These are phyloP conservation scores for Porphyrellus cyaneotinctus DNA, from an alignment of 768 basidiomycete genomes.

Conservation along the genomic window DNA sequence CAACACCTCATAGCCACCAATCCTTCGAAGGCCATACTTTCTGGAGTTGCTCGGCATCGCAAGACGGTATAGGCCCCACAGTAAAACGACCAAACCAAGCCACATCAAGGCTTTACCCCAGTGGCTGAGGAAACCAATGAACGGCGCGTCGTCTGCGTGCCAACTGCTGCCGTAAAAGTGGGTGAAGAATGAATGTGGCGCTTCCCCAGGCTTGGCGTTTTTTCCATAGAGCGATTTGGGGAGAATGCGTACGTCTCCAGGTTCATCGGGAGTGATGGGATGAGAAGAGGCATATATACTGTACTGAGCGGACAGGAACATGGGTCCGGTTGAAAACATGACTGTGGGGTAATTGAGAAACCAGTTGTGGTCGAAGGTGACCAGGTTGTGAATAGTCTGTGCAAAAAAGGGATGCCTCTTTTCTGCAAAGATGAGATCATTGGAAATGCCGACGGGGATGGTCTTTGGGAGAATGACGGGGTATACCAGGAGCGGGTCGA, in stretches of 20 bases:
- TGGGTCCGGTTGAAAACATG: slow-evolving; percentile 99
- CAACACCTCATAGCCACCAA: slow-evolving; percentile 74
- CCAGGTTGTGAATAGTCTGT: slow-evolving; percentile 88
- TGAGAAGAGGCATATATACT: slow-evolving; percentile 77
- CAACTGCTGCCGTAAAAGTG: slow-evolving; percentile 98
- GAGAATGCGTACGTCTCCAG: slow-evolving; percentile 81
- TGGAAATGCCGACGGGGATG: slow-evolving; percentile 94
- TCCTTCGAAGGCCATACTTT: slow-evolving; percentile 53
- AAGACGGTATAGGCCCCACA: slow-evolving; percentile 62
- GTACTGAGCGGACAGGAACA: slow-evolving; percentile 96
- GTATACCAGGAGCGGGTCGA: slow-evolving; percentile 83
- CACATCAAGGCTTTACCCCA: slow-evolving; percentile 91
- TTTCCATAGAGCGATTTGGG: slow-evolving; percentile 99
- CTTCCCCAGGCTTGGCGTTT: slow-evolving; percentile 79
- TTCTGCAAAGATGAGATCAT: slow-evolving; percentile 93
- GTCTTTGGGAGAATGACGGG: slow-evolving; percentile 92
- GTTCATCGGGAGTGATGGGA: slow-evolving; percentile 45
- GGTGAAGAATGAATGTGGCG: slow-evolving; percentile 90
- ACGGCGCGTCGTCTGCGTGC: slow-evolving; percentile 98
- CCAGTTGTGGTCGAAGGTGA: slow-evolving; percentile 91
- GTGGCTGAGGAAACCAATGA: slow-evolving; percentile 85
- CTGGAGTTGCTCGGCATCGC: slow-evolving; percentile 56
- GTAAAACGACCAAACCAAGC: slow-evolving; percentile 67
- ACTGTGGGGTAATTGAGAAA: slow-evolving; percentile 97
- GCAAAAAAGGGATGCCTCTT: slow-evolving; percentile 85